A percentile compares a stretch with the other conserved stretches of the same genome.
phyloP scores from a whole-genome alignment of 768 basidiomycete genomes.

The Cyclocybe cylindracea region DNA sequence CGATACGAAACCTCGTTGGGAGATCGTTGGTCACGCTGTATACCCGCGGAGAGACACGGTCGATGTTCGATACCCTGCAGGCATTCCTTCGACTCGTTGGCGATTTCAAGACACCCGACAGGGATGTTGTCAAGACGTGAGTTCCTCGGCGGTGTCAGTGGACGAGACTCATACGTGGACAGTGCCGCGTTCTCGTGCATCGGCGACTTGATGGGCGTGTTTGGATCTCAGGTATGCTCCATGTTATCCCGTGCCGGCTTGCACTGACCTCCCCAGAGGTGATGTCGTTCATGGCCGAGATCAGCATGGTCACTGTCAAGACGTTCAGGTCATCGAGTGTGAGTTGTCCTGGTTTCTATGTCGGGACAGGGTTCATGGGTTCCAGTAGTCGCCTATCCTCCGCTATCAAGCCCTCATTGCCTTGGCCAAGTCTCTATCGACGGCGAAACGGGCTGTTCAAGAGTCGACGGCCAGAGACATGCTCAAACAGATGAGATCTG shows the following conservation, averaged over 20 bases:
- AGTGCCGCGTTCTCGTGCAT: slow-evolving; percentile 87
- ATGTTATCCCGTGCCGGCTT: background rate
- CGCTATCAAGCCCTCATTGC: slow-evolving; percentile 80
- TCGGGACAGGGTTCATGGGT: background rate
- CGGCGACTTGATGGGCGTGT: slow-evolving; percentile 84
- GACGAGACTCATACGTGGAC: slow-evolving; percentile 4
- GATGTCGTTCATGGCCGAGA: slow-evolving; percentile 95
- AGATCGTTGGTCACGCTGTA: slow-evolving; percentile 78
- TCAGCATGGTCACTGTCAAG: slow-evolving; percentile 64
- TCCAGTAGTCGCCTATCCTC: slow-evolving; percentile 68
- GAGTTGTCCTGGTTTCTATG: slow-evolving; percentile 25
- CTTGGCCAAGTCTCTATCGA: slow-evolving; percentile 75
- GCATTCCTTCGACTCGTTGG: slow-evolving; percentile 70
- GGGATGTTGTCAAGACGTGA: slow-evolving; percentile 68
- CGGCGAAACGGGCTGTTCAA: slow-evolving; percentile 81
- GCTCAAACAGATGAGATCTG: slow-evolving; percentile 76
- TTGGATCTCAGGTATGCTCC: slow-evolving; percentile 75
- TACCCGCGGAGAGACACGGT: slow-evolving; percentile 77
- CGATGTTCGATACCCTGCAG: slow-evolving; percentile 86
- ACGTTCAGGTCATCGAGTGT: slow-evolving; percentile 75
- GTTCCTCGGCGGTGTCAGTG: slow-evolving; percentile 21
- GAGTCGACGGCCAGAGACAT: slow-evolving; percentile 81
- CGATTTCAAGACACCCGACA: slow-evolving; percentile 69
- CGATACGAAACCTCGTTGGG: slow-evolving; percentile 75
- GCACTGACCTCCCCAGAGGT: slow-evolving; percentile 49